These are phyloP conservation scores for Phytopythium kandeliae DNA, from an alignment of 352 stramenopile species.

Conservation along the genomic window DNA sequence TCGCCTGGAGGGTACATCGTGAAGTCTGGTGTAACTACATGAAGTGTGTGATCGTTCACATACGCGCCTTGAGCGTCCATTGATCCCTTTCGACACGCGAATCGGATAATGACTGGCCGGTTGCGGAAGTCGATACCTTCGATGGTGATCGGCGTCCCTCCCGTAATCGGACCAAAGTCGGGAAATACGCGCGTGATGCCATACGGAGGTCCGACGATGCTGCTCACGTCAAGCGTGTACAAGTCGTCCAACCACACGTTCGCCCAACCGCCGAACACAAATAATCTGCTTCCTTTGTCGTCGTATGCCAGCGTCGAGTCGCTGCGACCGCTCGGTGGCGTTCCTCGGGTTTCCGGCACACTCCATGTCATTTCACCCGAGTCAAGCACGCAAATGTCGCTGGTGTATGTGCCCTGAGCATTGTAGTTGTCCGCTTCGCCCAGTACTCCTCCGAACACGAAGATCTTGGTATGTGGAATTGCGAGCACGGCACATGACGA, in stretches of 20 bases:
- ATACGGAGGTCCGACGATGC: constrained; percentile 95
- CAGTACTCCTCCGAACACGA: constrained; percentile 95
- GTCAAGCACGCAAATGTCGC: constrained; percentile 91
- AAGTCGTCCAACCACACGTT: constrained; percentile 93
- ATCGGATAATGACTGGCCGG: constrained; percentile 77
- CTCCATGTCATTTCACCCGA: constrained; percentile 89
- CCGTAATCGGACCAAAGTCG: constrained; percentile 90
- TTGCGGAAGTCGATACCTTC: constrained; percentile 92
- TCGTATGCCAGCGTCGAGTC: constrained; percentile 95
- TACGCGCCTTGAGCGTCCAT: constrained; percentile 88
- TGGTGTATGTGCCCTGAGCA: constrained; percentile 76
- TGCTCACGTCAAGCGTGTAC: constrained; percentile 90
- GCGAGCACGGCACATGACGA: constrained; percentile 89
- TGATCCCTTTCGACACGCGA: constrained; percentile 88
- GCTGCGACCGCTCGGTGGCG: constrained; percentile 79
- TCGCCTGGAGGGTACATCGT: constrained; percentile 82
- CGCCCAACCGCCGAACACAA: constrained; percentile 95
- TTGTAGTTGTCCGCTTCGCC: constrained; percentile 88
- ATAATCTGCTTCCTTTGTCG: constrained; percentile 83
- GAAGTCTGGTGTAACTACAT: constrained; percentile 89
- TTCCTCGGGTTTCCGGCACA: constrained; percentile 72
- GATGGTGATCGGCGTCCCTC: constrained; percentile 80
- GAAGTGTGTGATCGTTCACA: constrained; percentile 86
- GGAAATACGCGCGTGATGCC: constrained; percentile 89
- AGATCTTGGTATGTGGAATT: constrained; percentile 95